Percentiles rank a stretch among this genome's conserved stretches.
These are phyloP conservation scores for Mrakia blollopis DNA, from an alignment of 768 basidiomycete genomes.

Conservation along the genomic window DNA sequence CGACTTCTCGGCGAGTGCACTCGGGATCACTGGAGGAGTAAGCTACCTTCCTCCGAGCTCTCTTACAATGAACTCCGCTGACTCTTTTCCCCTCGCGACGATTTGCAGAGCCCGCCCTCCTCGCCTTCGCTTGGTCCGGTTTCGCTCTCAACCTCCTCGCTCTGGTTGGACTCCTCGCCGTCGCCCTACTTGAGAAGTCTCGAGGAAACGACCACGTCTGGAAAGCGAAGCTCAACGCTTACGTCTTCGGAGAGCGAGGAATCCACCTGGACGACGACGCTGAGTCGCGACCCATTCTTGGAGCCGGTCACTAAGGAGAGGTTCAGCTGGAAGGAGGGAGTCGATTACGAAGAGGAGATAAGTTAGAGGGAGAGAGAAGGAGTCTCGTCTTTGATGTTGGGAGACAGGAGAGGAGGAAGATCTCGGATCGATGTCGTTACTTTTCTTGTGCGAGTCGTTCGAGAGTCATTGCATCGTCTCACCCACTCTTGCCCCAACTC, in stretches of 20 bases:
- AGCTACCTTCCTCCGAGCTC: neutral
- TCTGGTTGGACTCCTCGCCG: neutral
- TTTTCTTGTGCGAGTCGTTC: neutral
- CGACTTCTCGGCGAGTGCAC: neutral
- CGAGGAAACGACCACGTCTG: constrained; percentile 16
- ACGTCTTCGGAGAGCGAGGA: neutral
- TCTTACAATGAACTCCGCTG: no score
- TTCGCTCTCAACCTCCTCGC: neutral
- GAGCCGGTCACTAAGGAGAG: neutral
- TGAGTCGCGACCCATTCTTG: neutral
- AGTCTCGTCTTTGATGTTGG: no score
- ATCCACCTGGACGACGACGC: neutral
- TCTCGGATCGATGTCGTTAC: no score
- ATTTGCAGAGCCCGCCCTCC: neutral
- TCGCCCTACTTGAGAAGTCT: neutral
- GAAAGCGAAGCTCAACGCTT: neutral
- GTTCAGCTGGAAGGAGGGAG: no score
- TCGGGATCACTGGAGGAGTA: neutral
- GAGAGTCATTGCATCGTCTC: neutral
- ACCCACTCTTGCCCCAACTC: constrained; percentile 45
- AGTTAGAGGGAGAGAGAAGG: no score
- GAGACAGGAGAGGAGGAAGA: no score
- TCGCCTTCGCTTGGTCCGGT: constrained; percentile 6
- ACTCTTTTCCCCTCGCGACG: neutral
- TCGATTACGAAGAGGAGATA: no score